Evolutionary conservation across 139 green algal genomes (phyloP), one percentile per base, ranked within the genome.

Genomic region (Deuterostichococcus epilithicus): DNA sequence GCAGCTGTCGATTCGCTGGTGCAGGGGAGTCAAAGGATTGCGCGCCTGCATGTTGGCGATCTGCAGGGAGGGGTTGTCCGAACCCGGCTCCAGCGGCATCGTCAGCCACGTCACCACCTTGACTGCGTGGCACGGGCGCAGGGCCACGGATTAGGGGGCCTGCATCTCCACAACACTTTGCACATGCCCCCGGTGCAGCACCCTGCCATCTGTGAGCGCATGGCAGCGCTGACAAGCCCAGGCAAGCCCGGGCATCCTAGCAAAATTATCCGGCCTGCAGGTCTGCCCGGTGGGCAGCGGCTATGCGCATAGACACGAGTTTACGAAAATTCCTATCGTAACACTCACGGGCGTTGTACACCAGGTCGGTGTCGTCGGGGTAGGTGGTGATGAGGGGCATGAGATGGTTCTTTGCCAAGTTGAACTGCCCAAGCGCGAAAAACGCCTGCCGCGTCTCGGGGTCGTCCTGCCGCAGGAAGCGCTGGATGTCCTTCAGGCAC

Each of bases 61-160:
- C 82, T 90, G 87, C 37, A 66, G 59, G 5, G 72, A n/a, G 0
- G 75, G 65, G 37, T 85, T 78, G 33, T 80, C 70, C 34, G 83
- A 89, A 26, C 72, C 60, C 5, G 75, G 66, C 26, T 93, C 81
- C 20, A 90, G 42, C 0, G 94, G 94, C 89, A 98, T 93, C 3
- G 91, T 98, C 45, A 98, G 85, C 77, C 96, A 94, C 15, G 92
- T 94, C 5, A 92, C 73, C 34, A 98, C 91, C 82, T 97, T 98
- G 75, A 98, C 92, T 98, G 93, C 78, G 78, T 25, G 63, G 0
- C 66, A 72, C 5, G 39, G 39, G n/a, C n/a, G n/a, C n/a, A n/a
- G n/a, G n/a, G n/a, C n/a, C n/a, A n/a, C n/a, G n/a, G n/a, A n/a
- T n/a, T n/a, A n/a, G n/a, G n/a, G n/a, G n/a, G n/a, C n/a, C n/a